A percentile compares a stretch with the other conserved stretches of the same genome.
Evolutionary conservation across 192 early-diverging fungal genomes (phyloP).

Genomic region (Coemansia sp.): DNA sequence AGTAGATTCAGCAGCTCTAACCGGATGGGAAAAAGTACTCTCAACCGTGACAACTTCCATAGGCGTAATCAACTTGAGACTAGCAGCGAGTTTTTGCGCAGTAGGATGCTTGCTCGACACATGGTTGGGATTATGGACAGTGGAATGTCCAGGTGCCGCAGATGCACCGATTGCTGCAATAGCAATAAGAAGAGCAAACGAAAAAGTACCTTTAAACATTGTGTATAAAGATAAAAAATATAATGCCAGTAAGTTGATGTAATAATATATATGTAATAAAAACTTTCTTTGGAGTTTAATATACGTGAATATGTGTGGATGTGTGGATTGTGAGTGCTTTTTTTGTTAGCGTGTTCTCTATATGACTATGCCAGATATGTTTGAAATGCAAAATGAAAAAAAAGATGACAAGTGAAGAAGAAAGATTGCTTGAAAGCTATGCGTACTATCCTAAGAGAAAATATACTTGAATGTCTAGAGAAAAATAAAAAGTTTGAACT

Average conservation of each 20-base stretch:
- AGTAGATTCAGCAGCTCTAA: background rate
- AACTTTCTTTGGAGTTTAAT: no score
- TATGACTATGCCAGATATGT: no score
- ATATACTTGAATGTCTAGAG: no score
- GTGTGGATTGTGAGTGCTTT: no score
- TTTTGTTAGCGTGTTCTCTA: no score
- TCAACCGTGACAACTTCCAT: slow-evolving; percentile 9
- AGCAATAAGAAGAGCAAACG: background rate
- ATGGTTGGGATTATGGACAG: background rate
- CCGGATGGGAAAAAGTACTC: background rate
- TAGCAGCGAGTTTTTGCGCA: background rate
- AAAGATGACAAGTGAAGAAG: no score
- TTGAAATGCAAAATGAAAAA: no score
- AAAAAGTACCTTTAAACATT: slow-evolving; percentile 6
- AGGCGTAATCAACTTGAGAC: background rate
- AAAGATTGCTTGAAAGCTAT: no score
- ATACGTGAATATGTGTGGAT: no score
- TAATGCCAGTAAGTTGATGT: background rate
- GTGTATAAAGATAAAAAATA: background rate
- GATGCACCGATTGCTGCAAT: background rate
- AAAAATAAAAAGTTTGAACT: no score
- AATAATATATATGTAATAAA: no score
- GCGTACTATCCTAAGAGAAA: no score
- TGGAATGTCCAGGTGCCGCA: background rate
- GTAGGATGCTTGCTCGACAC: background rate